Percentiles rank a stretch among this genome's conserved stretches.
phyloP scores from a whole-genome alignment of 768 basidiomycete genomes.

The Mycena belliarum region DNA sequence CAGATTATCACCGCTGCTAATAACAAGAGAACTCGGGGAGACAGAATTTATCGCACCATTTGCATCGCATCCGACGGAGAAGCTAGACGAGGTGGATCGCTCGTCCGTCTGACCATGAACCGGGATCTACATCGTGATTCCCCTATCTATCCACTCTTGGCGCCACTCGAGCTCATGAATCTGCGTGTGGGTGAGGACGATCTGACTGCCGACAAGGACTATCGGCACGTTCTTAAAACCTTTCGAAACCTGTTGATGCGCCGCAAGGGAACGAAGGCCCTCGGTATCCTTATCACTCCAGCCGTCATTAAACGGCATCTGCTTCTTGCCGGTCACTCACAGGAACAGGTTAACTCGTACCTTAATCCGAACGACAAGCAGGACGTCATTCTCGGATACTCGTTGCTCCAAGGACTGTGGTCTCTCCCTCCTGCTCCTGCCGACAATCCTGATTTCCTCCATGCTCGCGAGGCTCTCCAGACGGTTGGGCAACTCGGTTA shows the following conservation, averaged over 20 bases:
- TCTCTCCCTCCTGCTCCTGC: constrained; percentile 18
- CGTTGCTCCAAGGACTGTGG: constrained; percentile 29
- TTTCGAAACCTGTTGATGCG: not conserved
- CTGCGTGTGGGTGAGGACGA: not conserved
- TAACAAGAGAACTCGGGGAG: not conserved
- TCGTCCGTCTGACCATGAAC: not conserved
- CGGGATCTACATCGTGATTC: not conserved
- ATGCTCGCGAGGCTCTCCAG: constrained; percentile 24
- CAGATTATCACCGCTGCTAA: not conserved
- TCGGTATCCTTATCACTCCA: not conserved
- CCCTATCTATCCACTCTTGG: not conserved
- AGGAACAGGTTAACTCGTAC: constrained; percentile 11
- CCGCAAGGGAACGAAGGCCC: not conserved
- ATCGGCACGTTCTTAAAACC: not conserved
- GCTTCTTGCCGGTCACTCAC: not conserved
- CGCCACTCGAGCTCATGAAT: constrained; percentile 3
- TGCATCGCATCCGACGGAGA: constrained; percentile 3
- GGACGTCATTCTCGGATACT: constrained; percentile 30
- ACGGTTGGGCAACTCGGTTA: constrained; percentile 24
- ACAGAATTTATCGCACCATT: not conserved
- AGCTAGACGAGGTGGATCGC: not conserved
- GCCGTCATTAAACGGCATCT: constrained; percentile 5
- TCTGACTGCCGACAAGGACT: constrained; percentile 9
- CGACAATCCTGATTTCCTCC: constrained; percentile 19
- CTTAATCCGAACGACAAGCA: constrained; percentile 35